Base-by-base conservation (phyloP, 352 stramenopile species). In the Phytophthora ramorum region DNA sequence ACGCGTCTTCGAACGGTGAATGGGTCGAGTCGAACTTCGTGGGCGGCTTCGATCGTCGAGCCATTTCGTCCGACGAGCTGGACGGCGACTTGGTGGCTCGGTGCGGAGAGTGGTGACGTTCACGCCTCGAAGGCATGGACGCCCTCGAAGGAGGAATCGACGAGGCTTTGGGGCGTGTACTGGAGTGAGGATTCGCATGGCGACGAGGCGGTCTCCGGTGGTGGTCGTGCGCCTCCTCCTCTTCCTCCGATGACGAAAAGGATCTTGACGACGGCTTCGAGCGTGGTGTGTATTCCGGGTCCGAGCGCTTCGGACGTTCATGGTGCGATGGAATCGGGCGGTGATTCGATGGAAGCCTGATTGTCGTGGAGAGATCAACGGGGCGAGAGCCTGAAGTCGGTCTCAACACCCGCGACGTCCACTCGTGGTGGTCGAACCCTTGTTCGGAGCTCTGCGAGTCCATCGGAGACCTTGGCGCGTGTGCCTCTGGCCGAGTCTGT, bases 91-190 rank as follows among this genome's bases (percentile, higher is more conserved):
- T 58, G 12, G 47, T 30, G 35, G 19, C 38, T 10, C 40, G 62
- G 8, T 28, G 47, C 0, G 44, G 40, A n/a, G 59, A 57, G 10
- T 48, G 45, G 13, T 48, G 62, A n/a, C 41, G 57, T 20, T 71
- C 56, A 38, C 24, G 20, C 16, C 20, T 66, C 1, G 52, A 46
- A 13, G 55, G 13, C 16, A 28, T 20, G 9, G 47, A 71, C 10
- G 9, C 26, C 13, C 52, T 61, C 8, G 38, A 45, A 7, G 56
- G 55, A 10, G 61, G 49, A 52, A 66, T 58, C 3, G 61, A 75
- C 16, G 55, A 71, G 7, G 67, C 35, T 22, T 68, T 75, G 1
- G 56, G 45, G 12, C 57, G 56, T 4, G 48, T 61, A 32, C 14
- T 57, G 8, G 51, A 54, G 14, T 48, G 53, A 12, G 38, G 5